Evolutionary conservation across 2,329 filamentous ascomycete genomes (phyloP), one percentile per base, ranked within the genome.

Genomic region (Colletotrichum magnum): DNA sequence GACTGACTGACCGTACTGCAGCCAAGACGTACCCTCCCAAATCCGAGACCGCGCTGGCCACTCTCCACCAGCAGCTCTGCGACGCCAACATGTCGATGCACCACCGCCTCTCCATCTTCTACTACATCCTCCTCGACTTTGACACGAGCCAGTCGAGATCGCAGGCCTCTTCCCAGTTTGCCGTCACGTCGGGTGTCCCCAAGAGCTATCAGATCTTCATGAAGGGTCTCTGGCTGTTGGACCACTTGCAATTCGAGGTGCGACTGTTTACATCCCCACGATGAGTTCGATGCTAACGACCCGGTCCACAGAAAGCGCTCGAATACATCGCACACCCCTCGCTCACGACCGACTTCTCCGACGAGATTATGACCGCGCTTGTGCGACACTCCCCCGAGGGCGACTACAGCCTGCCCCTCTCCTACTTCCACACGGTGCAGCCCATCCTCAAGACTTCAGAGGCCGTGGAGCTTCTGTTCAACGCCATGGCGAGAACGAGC

Each of bases 31-130:
- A 96, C 76, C 94, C 94, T 51, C 93, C 94, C 0, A 90, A 89
- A 76, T 89, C 88, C 61, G 90, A 92, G 67, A 85, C 84, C 69
- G 88, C 90, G 50, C 86, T 97, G 36, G 88, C 89, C 73, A 87
- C 89, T 47, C 86, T 97, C 6, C 91, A 95, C 80, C 84, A 89
- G 70, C 88, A 90, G 68, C 90, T 97, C 72, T 87, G 90, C 77
- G 86, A 89, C 28, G 88, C 83, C 62, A 83, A 83, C 57, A 89
- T 92, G 73, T 88, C 91, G 7, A 85, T 89, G 62, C 92, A 95
- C 78, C 91, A 95, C 82, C 95, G 95, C 79, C 89, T 94, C 73
- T 93, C 94, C 18, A 87, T 96, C 56, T 85, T 97, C 72, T 97
- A 93, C 84, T 97, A 97, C 78, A 84, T 97, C 47, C 86, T 97